Evolutionary conservation across 148 eudicot species (phyloP).

Genomic region (Limonium bicolor): DNA sequence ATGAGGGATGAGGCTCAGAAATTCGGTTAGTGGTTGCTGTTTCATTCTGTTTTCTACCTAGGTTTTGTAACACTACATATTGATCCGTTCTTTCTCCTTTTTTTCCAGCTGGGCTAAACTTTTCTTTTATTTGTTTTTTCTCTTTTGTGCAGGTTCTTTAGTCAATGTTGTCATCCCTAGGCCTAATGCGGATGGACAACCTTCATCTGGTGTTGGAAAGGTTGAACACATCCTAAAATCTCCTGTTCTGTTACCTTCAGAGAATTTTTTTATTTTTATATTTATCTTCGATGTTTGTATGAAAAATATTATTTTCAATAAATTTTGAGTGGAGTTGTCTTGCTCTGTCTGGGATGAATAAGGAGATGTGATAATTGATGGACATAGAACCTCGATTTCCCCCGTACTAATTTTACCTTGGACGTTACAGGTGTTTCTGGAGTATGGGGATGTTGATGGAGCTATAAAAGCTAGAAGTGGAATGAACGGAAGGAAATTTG

Average conservation of each 20-base stretch:
- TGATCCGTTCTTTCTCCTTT: background rate
- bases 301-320: too few relatives aligned
- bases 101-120: background rate
- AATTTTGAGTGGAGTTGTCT: too few relatives aligned
- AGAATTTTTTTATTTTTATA: constrained; percentile 15
- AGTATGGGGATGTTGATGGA: constrained; percentile 55
- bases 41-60: background rate
- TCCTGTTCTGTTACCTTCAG: too few relatives aligned
- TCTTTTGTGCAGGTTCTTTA: constrained; percentile 42
- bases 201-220: constrained; percentile 72
- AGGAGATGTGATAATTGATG: too few relatives aligned
- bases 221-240: too few relatives aligned
- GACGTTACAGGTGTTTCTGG: constrained; percentile 90
- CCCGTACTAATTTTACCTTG: too few relatives aligned
- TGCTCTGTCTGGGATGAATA: too few relatives aligned
- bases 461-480: constrained; percentile 52
- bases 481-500: constrained; percentile 79
- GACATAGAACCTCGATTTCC: too few relatives aligned
- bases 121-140: background rate
- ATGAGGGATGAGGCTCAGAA: constrained; percentile 83
- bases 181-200: constrained; percentile 40
- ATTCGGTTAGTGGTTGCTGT: constrained; percentile 37
- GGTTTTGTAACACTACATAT: background rate
- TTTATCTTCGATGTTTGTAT: constrained; percentile 6
- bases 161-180: constrained; percentile 65